Percentiles rank a stretch among this genome's conserved stretches.
Conservation (phyloP, 2,329 filamentous ascomycete species). For the Arthrinium phaeospermum region DNA sequence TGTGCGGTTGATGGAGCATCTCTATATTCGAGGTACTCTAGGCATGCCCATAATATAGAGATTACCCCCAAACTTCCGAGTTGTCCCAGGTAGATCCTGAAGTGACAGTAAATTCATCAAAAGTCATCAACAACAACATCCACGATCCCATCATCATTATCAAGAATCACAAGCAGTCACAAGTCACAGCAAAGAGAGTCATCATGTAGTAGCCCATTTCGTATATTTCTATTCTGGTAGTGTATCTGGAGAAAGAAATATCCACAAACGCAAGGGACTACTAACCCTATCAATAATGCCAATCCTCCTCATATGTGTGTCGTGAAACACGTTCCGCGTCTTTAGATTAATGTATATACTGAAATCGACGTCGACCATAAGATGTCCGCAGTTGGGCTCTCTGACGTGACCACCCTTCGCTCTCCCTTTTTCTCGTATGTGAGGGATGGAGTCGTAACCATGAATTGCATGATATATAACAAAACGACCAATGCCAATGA, state of each 20-base stretch:
- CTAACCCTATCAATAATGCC: not conserved
- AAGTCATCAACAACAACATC: not conserved
- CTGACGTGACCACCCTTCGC: not conserved
- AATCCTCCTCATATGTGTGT: not conserved
- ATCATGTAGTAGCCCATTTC: conserved; percentile 2
- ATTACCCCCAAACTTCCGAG: not conserved
- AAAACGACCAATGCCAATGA: not conserved
- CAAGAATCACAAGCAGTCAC: not conserved
- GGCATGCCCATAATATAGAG: not conserved
- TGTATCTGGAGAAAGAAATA: conserved; percentile 1
- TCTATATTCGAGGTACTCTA: too few species aligned
- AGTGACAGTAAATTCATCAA: too few species aligned
- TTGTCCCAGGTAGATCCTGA: too few species aligned
- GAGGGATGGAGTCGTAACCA: not conserved
- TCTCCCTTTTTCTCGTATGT: not conserved
- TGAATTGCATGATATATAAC: not conserved
- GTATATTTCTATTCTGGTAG: conserved; percentile 2
- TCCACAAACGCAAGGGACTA: not conserved
- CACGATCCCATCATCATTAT: not conserved
- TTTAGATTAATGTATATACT: conserved; percentile 16
- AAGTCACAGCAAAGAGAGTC: not conserved
- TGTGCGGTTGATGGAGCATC: not conserved
- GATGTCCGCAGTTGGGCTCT: not conserved
- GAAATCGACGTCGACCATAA: not conserved
- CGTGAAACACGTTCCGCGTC: conserved; percentile 4